Evolutionary conservation across 2,329 filamentous ascomycete species (phyloP), one percentile per base, ranked within the genome.

Genomic region (Clarireedia monteithiana): DNA sequence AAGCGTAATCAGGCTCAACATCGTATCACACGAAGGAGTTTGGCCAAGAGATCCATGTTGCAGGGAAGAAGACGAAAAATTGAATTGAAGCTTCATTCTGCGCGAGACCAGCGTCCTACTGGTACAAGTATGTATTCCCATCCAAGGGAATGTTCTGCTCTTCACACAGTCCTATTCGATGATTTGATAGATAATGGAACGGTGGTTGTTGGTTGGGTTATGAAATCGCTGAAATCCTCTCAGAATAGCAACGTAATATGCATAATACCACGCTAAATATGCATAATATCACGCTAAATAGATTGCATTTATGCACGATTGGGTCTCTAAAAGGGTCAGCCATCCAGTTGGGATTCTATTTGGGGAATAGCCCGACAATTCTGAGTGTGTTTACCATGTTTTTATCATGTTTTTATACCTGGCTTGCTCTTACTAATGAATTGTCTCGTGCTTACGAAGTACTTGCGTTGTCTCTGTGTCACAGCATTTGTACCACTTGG

Each of bases 251-350:
- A 10, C 17, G n/a, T 9, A 45, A 52, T 46, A 40, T 48, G 39
- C 44, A 53, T 53, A 34, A 30, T 40, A 20, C n/a, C 26, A 30
- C 42, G 39, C 39, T 42, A 15, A 42, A 51, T 44, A 39, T 47
- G 38, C 40, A 53, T 53, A 27, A 27, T 38, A 17, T 20, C 24
- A 27, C 39, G 42, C 42, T 45, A 45, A 45, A 45, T 45, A 45
- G 20, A 48, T 53, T 38, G 30, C 15, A 44, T 40, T 24, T 17
- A 27, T 15, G 36, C 15, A 26, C n/a, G 14, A 30, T 40, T n/a
- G 12, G 45, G 52, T 49, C 52, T 34, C 52, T 9, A 48, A 48
- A 38, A 15, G 44, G 45, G 52, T 40, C 45, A 49, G 52, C 52
- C 52, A 54, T 42, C 38, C 36, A 9, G 45, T 48, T 44, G 45